Conservation (phyloP, 441 rosid genomes). For the Croton laevigatus region DNA sequence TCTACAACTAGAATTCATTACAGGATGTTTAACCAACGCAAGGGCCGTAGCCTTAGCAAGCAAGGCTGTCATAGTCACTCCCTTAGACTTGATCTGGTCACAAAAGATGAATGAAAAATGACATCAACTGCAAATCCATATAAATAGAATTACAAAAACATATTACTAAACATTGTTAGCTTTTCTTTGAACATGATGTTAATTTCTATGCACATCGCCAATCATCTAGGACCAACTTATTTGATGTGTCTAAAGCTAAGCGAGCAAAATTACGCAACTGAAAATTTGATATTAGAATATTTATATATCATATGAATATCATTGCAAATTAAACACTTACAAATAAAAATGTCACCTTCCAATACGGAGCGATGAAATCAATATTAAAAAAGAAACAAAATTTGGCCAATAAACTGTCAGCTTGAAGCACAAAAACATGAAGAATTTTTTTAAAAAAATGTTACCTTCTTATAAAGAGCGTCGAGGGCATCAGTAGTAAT, state of each 20-base stretch:
- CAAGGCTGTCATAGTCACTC: slow-evolving; percentile 95
- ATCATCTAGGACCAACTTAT: too few species aligned
- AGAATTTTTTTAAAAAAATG: too few species aligned
- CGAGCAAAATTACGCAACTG: not conserved
- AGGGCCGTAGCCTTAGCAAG: slow-evolving; percentile 91
- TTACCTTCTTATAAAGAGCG: slow-evolving; percentile 82
- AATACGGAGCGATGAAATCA: not conserved
- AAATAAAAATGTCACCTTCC: not conserved
- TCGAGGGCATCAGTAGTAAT: slow-evolving; percentile 73
- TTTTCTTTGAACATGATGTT: not conserved
- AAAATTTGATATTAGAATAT: not conserved
- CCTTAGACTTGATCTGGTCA: slow-evolving; percentile 81
- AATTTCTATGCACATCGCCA: not conserved
- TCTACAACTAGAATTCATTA: slow-evolving; percentile 79
- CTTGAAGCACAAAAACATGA: not conserved
- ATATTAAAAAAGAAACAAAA: not conserved
- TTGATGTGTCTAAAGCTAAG: not conserved
- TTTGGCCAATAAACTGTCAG: not conserved
- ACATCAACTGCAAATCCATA: slow-evolving; percentile 1
- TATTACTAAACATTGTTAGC: not conserved
- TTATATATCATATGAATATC: too few species aligned
- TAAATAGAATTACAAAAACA: not conserved
- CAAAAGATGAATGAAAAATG: slow-evolving; percentile 13
- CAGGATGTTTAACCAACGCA: slow-evolving; percentile 77
- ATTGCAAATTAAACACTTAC: not conserved